Evolutionary conservation across 1,284 basidiomycete species (phyloP).

Genomic region (Trichosporon sp.): DNA sequence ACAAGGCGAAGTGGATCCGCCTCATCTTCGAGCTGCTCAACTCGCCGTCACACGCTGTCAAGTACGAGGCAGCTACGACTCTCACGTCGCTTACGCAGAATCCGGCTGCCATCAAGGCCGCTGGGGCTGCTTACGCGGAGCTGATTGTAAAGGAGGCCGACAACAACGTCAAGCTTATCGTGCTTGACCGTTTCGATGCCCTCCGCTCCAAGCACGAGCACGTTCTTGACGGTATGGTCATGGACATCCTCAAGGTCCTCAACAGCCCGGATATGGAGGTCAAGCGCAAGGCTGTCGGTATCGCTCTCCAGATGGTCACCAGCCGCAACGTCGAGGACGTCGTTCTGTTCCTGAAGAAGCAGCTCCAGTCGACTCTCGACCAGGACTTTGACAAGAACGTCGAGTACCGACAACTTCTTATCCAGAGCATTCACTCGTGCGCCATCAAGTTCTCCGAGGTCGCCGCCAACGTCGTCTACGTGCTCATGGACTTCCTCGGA

Average conservation of each 20-base stretch:
- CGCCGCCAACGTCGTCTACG: slow-evolving; percentile 90
- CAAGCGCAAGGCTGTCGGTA: slow-evolving; percentile 80
- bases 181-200: slow-evolving; percentile 82
- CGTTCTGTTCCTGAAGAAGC: slow-evolving; percentile 94
- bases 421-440: slow-evolving; percentile 94
- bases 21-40: slow-evolving; percentile 93
- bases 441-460: slow-evolving; percentile 98
- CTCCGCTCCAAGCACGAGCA: slow-evolving; percentile 84
- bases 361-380: slow-evolving; percentile 86
- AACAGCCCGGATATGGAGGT: slow-evolving; percentile 92
- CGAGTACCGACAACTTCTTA: slow-evolving; percentile 93
- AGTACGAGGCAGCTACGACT: slow-evolving; percentile 95
- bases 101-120: slow-evolving; percentile 91
- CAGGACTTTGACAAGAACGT: slow-evolving; percentile 70
- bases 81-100: slow-evolving; percentile 93
- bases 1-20: slow-evolving; percentile 85
- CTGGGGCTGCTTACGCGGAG: slow-evolving; percentile 82
- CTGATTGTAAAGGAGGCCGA: slow-evolving; percentile 93
- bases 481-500: slow-evolving; percentile 96
- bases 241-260: slow-evolving; percentile 85
- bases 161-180: slow-evolving; percentile 99
- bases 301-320: slow-evolving; percentile 90
- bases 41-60: slow-evolving; percentile 86
- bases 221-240: slow-evolving; percentile 84
- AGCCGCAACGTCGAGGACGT: slow-evolving; percentile 98